Evolutionary conservation across 164 flowering plant species (phyloP).

Genomic region (Magnolia kwangsiensis): DNA sequence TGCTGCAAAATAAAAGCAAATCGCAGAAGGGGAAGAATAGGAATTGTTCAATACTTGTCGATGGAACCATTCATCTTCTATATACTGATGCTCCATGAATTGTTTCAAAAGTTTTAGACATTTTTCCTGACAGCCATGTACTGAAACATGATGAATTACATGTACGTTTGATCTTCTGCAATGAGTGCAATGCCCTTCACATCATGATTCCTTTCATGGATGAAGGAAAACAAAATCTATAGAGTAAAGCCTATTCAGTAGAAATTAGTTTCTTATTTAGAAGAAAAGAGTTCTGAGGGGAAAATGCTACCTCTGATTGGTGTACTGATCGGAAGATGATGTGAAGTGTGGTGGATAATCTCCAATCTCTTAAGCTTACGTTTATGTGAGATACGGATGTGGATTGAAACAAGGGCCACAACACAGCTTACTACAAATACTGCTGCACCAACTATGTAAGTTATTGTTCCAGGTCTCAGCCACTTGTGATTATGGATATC

Average conservation of each 20-base stretch:
- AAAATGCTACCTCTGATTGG: constrained; percentile 33
- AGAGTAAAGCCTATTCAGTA: neutral
- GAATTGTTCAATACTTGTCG: no score
- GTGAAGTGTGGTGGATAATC: constrained; percentile 25
- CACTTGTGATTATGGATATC: constrained; percentile 24
- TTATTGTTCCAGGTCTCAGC: constrained; percentile 46
- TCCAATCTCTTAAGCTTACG: constrained; percentile 17
- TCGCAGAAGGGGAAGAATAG: no score
- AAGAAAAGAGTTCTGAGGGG: neutral
- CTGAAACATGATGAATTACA: neutral
- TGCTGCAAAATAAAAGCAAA: constrained; percentile 18
- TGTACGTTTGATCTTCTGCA: no score
- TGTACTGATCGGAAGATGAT: constrained; percentile 36
- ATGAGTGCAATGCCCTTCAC: no score
- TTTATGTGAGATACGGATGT: constrained; percentile 23
- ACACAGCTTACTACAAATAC: constrained; percentile 43
- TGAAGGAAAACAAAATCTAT: neutral
- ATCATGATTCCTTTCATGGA: neutral
- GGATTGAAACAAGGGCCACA: constrained; percentile 35
- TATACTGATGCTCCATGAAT: no score
- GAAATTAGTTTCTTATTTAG: neutral
- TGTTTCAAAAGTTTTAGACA: no score
- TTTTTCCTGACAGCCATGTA: constrained; percentile 10
- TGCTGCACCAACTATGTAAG: constrained; percentile 41
- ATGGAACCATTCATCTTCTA: no score